These are phyloP conservation scores for Yamadazyma oceani DNA, from an alignment of 1,139 yeast genomes.

Conservation along the genomic window DNA sequence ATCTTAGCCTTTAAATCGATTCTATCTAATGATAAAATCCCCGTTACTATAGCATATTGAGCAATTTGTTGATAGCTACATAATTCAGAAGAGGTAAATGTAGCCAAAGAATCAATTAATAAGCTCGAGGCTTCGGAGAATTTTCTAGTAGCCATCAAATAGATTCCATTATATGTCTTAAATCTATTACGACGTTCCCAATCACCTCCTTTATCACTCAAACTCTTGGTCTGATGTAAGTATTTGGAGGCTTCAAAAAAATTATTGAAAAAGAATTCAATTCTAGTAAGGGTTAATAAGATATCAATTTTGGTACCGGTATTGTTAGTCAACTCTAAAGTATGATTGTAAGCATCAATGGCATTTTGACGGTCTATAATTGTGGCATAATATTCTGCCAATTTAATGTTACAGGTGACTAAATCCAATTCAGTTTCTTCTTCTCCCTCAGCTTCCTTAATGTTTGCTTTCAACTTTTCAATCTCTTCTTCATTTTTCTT, in stretches of 20 bases:
- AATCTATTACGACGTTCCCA: slow-evolving; percentile 98
- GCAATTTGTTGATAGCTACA: slow-evolving; percentile 90
- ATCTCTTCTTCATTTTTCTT: slow-evolving; percentile 56
- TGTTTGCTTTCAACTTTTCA: slow-evolving; percentile 56
- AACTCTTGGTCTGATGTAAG: slow-evolving; percentile 67
- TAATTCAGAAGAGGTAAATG: slow-evolving; percentile 94
- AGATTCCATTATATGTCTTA: slow-evolving; percentile 88
- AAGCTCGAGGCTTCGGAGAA: slow-evolving; percentile 80
- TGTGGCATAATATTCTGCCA: slow-evolving; percentile 85
- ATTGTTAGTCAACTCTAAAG: slow-evolving; percentile 77
- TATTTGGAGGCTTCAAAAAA: slow-evolving; percentile 67
- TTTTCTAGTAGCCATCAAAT: slow-evolving; percentile 79
- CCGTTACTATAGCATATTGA: slow-evolving; percentile 82
- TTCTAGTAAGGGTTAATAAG: slow-evolving; percentile 72
- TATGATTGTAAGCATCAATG: slow-evolving; percentile 67
- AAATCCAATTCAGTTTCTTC: slow-evolving; percentile 90
- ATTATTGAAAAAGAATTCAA: slow-evolving; percentile 87
- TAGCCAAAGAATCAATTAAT: slow-evolving; percentile 87
- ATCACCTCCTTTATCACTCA: slow-evolving; percentile 96
- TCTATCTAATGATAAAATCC: slow-evolving; percentile 78
- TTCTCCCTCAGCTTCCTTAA: slow-evolving; percentile 76
- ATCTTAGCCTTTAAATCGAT: slow-evolving; percentile 81
- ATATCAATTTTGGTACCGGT: slow-evolving; percentile 91
- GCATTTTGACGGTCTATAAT: slow-evolving; percentile 83
- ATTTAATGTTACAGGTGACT: slow-evolving; percentile 70